Evolutionary conservation across 2,329 filamentous ascomycete genomes (phyloP), one percentile per base, ranked within the genome.

Genomic region (Pseudogymnoascus sp.): DNA sequence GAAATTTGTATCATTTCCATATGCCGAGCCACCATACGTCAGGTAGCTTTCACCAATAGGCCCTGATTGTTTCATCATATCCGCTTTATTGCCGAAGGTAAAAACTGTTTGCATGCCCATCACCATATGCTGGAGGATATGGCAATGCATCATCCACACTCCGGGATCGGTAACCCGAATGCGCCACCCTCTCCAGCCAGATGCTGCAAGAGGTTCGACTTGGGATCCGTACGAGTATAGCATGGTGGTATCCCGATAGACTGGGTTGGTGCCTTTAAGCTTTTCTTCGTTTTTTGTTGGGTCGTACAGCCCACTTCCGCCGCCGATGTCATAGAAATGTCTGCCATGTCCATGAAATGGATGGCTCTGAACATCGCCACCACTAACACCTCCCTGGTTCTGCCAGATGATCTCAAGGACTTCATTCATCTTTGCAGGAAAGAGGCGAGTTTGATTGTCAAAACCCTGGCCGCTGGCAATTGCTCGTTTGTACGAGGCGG

Each of bases 71-170:
- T 21, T 21, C 21, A 21, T 21, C 21, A 21, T 21, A 21, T 21
- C 21, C 21, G 21, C 21, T 21, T 21, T 21, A 21, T 21, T 21
- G 21, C 21, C 21, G 21, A 21, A 21, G 21, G 21, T 21, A 21
- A 21, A 21, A 21, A 21, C 21, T 21, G 21, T 21, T 21, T 21
- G 21, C 35, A 36, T 36, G 35, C 35, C 35, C 77, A 80, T 79
- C 7, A 78, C 66, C 76, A 79, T 79, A 69, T 81, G 79, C 67
- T 76, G 74, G 65, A 80, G 64, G 44, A 77, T 76, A 69, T 81
- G 79, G 62, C 79, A 80, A 71, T 81, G 79, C 35, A 80, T 67
- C 78, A 81, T 78, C 77, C 77, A 81, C 6, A 77, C 76, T 0
- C 79, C 80, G 0, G 79, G 71, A 62, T 79, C 72, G 5, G 72